Base-by-base conservation (phyloP, 805 yeast genomes). In the Kuraishia ogatae region DNA sequence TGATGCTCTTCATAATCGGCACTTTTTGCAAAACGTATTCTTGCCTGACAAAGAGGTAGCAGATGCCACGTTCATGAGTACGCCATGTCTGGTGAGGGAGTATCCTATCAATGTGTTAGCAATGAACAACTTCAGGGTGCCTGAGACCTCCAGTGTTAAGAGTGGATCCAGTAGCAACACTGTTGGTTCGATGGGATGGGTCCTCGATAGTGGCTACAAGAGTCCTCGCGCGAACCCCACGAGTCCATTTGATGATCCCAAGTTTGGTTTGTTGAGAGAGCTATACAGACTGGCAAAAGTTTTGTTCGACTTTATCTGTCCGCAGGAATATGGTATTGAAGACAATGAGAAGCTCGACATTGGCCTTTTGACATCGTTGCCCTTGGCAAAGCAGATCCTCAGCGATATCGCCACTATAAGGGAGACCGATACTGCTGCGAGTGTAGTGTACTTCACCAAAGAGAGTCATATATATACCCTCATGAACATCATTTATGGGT, bases 271-370 rank as follows among this genome's bases (percentile, higher is more conserved):
- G 59, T 76, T 94, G 56, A 78, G 98, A 61, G 99, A 94, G 67
- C 78, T 94, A 53, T 94, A 92, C 67, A 78, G 93, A 59, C 76
- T 94, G 55, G 89, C 97, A 0, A 96, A 94, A 68, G 97, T 94
- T 6, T 72, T 94, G 59, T 94, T 94, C 73, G 99, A 94, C 71
- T 94, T 93, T 66, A 91, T 94, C 52, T 94, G 98, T 71, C 99
- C 99, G 10, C 98, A 94, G 69, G 99, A 94, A 67, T 94, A 94
- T 67, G 99, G 99, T 59, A 94, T 94, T 62, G 90, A 92, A 60
- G 96, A 91, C 65, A 85, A 87, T 63, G 99, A 94, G 69, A 94
- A 94, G 66, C 78, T 94, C 57, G 99, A 94, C 67, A 94, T 94
- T 72, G 99, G 99, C 3, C 74, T 94, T 56, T 75, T 94, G 62